A percentile compares a stretch with the other conserved stretches of the same genome.
Evolutionary conservation across 805 yeast genomes (phyloP).

Genomic region (Myxozyma mucilagina): DNA sequence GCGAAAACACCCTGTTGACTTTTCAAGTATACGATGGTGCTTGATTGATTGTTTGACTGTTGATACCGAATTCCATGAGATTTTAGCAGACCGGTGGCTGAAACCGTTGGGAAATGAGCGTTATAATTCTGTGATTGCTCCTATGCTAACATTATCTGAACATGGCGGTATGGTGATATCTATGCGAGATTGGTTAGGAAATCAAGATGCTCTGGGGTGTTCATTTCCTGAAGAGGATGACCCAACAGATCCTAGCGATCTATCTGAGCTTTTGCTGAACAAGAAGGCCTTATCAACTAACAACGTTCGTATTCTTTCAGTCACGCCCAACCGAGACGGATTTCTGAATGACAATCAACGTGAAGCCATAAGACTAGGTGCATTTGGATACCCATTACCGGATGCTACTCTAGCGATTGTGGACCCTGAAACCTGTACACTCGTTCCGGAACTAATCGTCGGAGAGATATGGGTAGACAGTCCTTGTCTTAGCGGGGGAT

Average conservation of each 20-base stretch:
- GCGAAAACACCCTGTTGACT: constrained; percentile 70
- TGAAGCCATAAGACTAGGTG: constrained; percentile 63
- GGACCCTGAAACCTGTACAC: constrained; percentile 81
- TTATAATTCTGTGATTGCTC: constrained; percentile 77
- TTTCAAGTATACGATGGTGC: constrained; percentile 84
- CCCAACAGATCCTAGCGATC: constrained; percentile 44
- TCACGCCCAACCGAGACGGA: constrained; percentile 48
- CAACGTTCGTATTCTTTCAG: constrained; percentile 62
- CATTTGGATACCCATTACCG: constrained; percentile 93
- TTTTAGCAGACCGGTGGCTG: constrained; percentile 85
- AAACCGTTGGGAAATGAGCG: constrained; percentile 82
- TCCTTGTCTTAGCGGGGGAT: constrained; percentile 86
- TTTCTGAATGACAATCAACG: constrained; percentile 36
- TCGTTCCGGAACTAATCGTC: constrained; percentile 74
- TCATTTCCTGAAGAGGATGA: constrained; percentile 42
- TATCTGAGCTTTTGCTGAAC: constrained; percentile 70
- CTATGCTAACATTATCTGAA: constrained; percentile 83
- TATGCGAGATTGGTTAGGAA: constrained; percentile 86
- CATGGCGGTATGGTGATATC: constrained; percentile 96
- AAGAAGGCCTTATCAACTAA: constrained; percentile 72
- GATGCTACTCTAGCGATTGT: constrained; percentile 93
- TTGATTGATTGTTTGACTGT: constrained; percentile 83
- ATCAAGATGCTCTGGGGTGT: constrained; percentile 61
- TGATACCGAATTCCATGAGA: constrained; percentile 89
- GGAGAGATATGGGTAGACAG: constrained; percentile 99